Evolutionary conservation across 73 alveolate genomes (phyloP).

Genomic region (Tetrahymena malaccensis): DNA sequence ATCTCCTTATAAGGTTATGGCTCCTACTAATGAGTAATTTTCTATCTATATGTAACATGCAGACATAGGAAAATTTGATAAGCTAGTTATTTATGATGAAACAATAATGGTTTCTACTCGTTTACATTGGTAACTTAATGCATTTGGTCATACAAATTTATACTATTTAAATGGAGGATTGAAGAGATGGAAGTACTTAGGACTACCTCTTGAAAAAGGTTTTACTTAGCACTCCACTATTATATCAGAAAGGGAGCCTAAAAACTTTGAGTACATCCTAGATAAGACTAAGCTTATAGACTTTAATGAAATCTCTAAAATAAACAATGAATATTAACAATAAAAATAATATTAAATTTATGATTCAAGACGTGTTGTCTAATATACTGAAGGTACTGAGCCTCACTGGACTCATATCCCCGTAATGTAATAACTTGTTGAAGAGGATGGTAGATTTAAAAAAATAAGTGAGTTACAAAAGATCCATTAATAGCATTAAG

Average conservation of each 20-base stretch:
- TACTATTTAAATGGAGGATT: neutral
- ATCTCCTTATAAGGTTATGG: neutral
- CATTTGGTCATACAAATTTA: neutral
- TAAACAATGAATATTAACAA: neutral
- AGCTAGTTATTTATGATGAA: neutral
- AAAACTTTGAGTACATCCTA: neutral
- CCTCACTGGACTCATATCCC: neutral
- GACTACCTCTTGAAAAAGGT: neutral
- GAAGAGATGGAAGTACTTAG: neutral
- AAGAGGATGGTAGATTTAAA: neutral
- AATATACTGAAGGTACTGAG: neutral
- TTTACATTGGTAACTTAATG: neutral
- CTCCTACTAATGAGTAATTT: neutral
- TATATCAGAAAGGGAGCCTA: neutral
- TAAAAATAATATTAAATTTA: neutral
- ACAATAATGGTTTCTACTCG: neutral
- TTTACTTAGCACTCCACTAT: neutral
- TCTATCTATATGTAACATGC: neutral
- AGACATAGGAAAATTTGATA: neutral
- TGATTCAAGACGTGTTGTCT: neutral
- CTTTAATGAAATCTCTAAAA: neutral
- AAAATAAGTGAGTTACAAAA: neutral
- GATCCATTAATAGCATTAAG: neutral
- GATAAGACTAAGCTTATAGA: neutral
- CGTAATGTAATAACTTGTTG: neutral